These are phyloP conservation scores for Cladosporium austrohemisphaericum DNA, from an alignment of 2,329 filamentous ascomycete species.

Conservation along the genomic window DNA sequence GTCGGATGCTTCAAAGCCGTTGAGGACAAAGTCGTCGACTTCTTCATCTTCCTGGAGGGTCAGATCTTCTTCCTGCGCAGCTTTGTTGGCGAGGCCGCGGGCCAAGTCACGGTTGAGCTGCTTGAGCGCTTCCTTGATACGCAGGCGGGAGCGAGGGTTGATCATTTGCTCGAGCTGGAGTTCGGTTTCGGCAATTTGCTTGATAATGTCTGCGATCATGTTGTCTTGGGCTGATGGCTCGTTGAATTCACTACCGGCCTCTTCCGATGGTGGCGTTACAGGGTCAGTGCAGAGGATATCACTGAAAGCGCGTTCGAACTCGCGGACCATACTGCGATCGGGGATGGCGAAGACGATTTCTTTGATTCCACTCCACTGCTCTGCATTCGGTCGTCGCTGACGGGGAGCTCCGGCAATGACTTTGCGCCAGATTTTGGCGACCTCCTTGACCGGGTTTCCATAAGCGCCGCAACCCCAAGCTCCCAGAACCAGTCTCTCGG, in stretches of 20 bases:
- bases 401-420: slow-evolving; percentile 31
- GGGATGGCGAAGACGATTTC: slow-evolving; percentile 57
- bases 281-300: slow-evolving; percentile 21
- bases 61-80: slow-evolving; percentile 27
- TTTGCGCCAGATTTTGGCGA: slow-evolving; percentile 52
- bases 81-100: slow-evolving; percentile 29
- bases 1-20: slow-evolving; percentile 28
- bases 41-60: slow-evolving; percentile 20
- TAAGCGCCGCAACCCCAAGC: slow-evolving; percentile 63
- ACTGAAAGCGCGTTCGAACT: slow-evolving; percentile 43
- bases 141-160: slow-evolving; percentile 28
- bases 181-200: slow-evolving; percentile 32
- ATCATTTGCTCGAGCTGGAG: slow-evolving; percentile 33
- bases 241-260: slow-evolving; percentile 14
- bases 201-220: slow-evolving; percentile 25
- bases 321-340: slow-evolving; percentile 47
- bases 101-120: slow-evolving; percentile 32
- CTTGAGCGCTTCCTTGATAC: slow-evolving; percentile 31
- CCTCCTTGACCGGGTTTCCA: slow-evolving; percentile 55
- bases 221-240: slow-evolving; percentile 19
- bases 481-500: slow-evolving; percentile 51
- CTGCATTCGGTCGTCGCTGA: slow-evolving; percentile 36
- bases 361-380: slow-evolving; percentile 37
- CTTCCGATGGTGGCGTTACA: slow-evolving; percentile 13
- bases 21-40: slow-evolving; percentile 28